These are phyloP conservation scores for Geranium rotundifolium DNA, from an alignment of 345 rosid genomes.

Conservation along the genomic window DNA sequence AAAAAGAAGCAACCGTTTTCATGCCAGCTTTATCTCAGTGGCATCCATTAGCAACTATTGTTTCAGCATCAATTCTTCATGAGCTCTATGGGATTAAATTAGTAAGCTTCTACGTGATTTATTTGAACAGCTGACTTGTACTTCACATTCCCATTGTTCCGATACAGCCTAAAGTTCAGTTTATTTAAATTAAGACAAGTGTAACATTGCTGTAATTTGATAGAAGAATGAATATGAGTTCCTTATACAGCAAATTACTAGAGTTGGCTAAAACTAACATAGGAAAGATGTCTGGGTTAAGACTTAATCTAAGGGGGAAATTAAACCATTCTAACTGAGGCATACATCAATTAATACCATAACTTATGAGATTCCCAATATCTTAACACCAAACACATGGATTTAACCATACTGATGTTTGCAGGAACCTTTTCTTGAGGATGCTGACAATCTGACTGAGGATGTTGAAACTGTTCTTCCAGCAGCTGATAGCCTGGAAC, in stretches of 20 bases:
- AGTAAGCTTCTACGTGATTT: constrained; percentile 33
- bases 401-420: constrained; percentile 6
- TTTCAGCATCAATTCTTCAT: constrained; percentile 82
- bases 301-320: no score
- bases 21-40: constrained; percentile 70
- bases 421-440: constrained; percentile 93
- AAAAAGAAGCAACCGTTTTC: constrained; percentile 55
- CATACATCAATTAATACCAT: no score
- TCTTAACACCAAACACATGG: background rate
- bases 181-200: no score
- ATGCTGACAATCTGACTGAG: constrained; percentile 80
- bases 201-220: no score
- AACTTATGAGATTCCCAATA: no score
- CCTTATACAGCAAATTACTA: no score
- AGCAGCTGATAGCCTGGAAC: constrained; percentile 84
- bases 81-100: constrained; percentile 75
- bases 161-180: background rate
- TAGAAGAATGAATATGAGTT: no score
- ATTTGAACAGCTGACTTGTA: background rate
- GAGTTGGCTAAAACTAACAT: no score
- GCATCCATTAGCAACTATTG: constrained; percentile 68
- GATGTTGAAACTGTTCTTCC: constrained; percentile 88
- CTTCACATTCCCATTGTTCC: background rate
- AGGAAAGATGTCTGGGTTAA: no score
- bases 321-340: no score